Evolutionary conservation across 805 yeast genomes (phyloP).

Genomic region (Wickerhamiella brachini): DNA sequence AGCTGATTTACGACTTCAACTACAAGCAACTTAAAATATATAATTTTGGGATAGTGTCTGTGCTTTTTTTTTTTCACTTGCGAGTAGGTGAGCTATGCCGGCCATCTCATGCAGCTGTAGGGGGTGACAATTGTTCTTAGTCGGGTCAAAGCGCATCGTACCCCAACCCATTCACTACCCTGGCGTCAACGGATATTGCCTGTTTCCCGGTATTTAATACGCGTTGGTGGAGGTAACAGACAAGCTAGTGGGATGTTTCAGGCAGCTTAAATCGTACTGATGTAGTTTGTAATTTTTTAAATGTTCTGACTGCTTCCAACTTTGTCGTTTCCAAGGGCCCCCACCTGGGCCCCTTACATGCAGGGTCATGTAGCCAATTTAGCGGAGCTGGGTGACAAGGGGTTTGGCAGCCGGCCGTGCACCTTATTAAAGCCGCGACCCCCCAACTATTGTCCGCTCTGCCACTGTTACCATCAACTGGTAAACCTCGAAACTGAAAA

Average conservation of each 20-base stretch:
- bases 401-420: neutral
- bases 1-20: too few species aligned
- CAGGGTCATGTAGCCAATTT: neutral
- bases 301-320: neutral
- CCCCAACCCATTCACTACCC: too few species aligned
- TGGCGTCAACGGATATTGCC: neutral
- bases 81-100: neutral
- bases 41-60: neutral
- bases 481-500: neutral
- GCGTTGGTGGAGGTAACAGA: neutral
- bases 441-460: neutral
- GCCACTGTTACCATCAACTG: neutral
- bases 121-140: neutral
- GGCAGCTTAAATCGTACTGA: too few species aligned
- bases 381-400: neutral
- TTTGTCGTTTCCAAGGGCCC: neutral
- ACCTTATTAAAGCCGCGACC: neutral
- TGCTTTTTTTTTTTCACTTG: too few species aligned
- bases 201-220: neutral
- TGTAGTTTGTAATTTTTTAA: too few species aligned
- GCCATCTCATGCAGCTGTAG: neutral
- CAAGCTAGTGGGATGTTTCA: too few species aligned
- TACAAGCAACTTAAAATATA: too few species aligned
- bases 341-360: neutral
- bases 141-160: neutral